phyloP scores from a whole-genome alignment of 805 yeast species.

The Kockiozyma suomiensis region DNA sequence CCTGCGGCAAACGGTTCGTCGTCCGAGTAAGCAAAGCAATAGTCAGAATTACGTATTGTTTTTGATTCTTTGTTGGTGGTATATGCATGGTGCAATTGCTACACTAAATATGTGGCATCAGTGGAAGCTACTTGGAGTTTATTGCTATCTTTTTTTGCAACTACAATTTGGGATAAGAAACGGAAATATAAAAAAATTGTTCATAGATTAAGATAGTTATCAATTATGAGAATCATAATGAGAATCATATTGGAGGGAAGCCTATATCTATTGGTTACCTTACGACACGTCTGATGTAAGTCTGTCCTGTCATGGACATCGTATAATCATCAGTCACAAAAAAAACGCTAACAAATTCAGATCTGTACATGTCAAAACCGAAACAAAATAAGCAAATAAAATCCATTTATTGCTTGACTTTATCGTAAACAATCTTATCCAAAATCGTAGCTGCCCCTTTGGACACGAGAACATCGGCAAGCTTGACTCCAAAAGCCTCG shows the following conservation, averaged over 20 bases:
- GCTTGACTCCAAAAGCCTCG: constrained; percentile 62
- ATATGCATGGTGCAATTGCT: neutral
- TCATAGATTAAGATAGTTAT: too few species aligned
- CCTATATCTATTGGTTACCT: too few species aligned
- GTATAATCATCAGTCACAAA: too few species aligned
- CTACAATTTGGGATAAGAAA: neutral
- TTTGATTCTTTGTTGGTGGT: neutral
- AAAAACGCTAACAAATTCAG: neutral
- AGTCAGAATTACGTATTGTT: neutral
- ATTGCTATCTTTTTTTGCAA: neutral
- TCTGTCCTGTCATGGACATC: too few species aligned
- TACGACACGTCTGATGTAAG: too few species aligned
- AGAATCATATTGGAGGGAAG: too few species aligned
- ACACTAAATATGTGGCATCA: neutral
- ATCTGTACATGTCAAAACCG: too few species aligned
- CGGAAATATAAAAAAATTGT: too few species aligned
- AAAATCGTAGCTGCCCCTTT: constrained; percentile 84
- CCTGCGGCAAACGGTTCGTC: neutral
- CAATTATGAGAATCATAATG: too few species aligned
- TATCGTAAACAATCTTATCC: constrained; percentile 63
- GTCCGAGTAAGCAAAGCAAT: neutral
- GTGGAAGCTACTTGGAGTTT: constrained; percentile 10
- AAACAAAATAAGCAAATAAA: too few species aligned
- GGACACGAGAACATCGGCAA: constrained; percentile 67
- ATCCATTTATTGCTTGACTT: constrained; percentile 13